Evolutionary conservation across 2,329 filamentous ascomycete species (phyloP), one percentile per base, ranked within the genome.

Genomic region (Knufia petricola): DNA sequence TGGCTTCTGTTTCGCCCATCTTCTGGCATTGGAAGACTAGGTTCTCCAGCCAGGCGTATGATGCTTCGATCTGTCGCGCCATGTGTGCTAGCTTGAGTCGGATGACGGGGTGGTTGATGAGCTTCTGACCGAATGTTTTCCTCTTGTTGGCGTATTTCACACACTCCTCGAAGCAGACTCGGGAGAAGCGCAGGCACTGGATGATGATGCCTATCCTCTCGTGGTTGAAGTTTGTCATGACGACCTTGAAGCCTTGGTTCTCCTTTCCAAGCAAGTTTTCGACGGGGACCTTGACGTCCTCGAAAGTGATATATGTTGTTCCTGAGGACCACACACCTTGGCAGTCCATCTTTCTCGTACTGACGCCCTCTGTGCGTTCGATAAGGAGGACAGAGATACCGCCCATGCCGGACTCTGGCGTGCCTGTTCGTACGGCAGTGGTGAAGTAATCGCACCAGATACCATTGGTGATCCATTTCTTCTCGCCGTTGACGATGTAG

Each of bases 181-280:
- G 88, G 37, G 86, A 83, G 78, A 98, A 96, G 62, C 92, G 88
- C 56, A 95, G 68, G 62, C 83, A 94, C 71, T 98, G 92, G 73
- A 96, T 96, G 71, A 96, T 89, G 69, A 98, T 96, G 54, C 92
- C 92, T 60, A 98, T 89, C 55, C 92, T 87, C 73, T 98, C 92
- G 76, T 96, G 92, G 78, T 96, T 96, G 76, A 95, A 95, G 77
- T 95, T 95, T 66, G 87, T 95, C 90, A 96, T 96, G 75, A 98
- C 90, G 64, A 94, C 88, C 71, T 89, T 87, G 80, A 98, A 98
- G 32, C 92, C 92, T 67, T 94, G 84, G 76, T 98, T 95, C 73
- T 94, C 84, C 75, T 95, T 96, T 70, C 92, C 92, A 52, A 98
- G 82, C 60, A 98, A 69, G 73, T 98, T 96, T 77, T 95, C 90